Conservation (phyloP, 1,284 basidiomycete genomes). For the Inonotus hispidus region DNA sequence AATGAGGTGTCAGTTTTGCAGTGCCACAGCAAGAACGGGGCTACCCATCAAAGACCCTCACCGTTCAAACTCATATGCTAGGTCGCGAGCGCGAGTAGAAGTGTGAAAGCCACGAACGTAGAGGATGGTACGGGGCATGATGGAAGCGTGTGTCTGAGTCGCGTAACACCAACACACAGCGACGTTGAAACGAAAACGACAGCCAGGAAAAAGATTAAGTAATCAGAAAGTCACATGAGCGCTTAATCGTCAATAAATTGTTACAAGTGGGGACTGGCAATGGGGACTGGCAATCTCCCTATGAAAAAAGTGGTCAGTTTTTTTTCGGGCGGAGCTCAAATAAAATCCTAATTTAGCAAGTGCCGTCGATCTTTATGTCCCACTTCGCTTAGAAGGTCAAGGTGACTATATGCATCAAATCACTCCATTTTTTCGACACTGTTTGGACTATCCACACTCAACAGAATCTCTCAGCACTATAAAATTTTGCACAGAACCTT, state of each 20-base stretch:
- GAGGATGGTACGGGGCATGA: slow-evolving; percentile 68
- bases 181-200: background rate
- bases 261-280: background rate
- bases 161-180: no score
- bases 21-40: slow-evolving; percentile 1
- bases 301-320: no score
- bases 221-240: background rate
- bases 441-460: no score
- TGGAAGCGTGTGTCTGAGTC: background rate
- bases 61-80: slow-evolving; percentile 86
- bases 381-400: no score
- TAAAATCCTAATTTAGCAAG: no score
- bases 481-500: no score
- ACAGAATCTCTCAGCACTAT: no score
- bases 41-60: slow-evolving; percentile 31
- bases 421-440: no score
- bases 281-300: no score
- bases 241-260: background rate
- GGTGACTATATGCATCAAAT: no score
- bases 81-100: slow-evolving; percentile 71
- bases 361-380: no score
- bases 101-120: slow-evolving; percentile 84
- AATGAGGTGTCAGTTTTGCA: slow-evolving; percentile 8
- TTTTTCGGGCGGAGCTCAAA: no score
- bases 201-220: background rate